phyloP scores from a whole-genome alignment of 441 rosid species.

The Bruguiera hainesii region DNA sequence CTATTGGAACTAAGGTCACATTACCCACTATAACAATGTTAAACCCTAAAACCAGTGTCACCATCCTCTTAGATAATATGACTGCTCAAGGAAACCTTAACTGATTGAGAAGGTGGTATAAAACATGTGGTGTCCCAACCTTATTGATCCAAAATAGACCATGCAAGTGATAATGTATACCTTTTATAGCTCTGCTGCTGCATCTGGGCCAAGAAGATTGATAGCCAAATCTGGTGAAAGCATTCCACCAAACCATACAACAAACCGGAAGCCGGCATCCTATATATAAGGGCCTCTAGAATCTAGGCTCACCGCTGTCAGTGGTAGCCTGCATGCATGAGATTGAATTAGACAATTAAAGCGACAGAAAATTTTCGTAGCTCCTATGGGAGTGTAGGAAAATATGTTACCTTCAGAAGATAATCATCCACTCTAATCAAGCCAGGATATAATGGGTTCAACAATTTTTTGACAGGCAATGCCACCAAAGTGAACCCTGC shows the following conservation, averaged over 20 bases:
- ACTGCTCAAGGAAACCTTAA: not conserved
- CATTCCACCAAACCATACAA: constrained; percentile 94
- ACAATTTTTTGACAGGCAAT: constrained; percentile 74
- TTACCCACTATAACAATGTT: not conserved
- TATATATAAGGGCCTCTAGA: constrained; percentile 85
- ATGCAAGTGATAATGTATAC: constrained; percentile 33
- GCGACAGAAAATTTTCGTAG: constrained; percentile 8
- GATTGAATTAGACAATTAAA: constrained; percentile 20
- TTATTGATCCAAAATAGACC: not conserved
- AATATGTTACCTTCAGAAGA: constrained; percentile 58
- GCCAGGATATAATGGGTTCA: constrained; percentile 52
- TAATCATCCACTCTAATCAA: constrained; percentile 80
- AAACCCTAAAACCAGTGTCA: not conserved
- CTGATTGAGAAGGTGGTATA: not conserved
- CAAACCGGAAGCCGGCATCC: constrained; percentile 83
- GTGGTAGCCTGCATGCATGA: constrained; percentile 63
- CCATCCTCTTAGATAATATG: not conserved
- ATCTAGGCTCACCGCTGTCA: constrained; percentile 86
- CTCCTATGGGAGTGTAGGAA: constrained; percentile 8
- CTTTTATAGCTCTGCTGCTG: constrained; percentile 87
- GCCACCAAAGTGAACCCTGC: constrained; percentile 92
- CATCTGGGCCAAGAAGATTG: constrained; percentile 81
- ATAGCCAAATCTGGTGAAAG: constrained; percentile 77
- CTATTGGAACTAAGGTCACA: not conserved
- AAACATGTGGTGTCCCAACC: not conserved